Evolutionary conservation across 495 filamentous ascomycete genomes (phyloP).

Genomic region (Trichoderma asperelloides): DNA sequence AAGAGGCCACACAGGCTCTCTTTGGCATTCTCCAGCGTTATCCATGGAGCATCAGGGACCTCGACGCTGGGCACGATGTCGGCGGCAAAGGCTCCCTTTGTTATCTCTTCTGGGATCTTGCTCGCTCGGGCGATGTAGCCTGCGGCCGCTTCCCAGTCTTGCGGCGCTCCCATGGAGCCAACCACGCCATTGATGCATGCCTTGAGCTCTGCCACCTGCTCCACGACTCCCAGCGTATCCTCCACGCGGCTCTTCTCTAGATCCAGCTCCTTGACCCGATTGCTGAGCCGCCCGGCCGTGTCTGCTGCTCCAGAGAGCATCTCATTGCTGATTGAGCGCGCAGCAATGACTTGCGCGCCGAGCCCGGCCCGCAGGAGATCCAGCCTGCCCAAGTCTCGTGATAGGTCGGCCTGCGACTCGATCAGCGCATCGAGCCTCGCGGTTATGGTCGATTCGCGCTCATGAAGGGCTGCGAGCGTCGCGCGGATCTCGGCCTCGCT

Average conservation of each 20-base stretch:
- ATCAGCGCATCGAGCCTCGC: conserved; percentile 65
- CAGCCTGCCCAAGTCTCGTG: conserved; percentile 73
- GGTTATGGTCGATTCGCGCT: conserved; percentile 66
- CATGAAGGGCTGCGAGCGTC: conserved; percentile 61
- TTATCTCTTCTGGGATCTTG: conserved; percentile 67
- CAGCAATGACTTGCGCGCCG: conserved; percentile 77
- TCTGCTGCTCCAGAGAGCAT: conserved; percentile 78
- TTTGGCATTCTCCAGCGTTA: conserved; percentile 78
- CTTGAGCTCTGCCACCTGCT: conserved; percentile 93
- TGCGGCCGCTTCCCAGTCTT: conserved; percentile 97
- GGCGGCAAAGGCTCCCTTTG: conserved; percentile 80
- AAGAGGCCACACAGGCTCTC: conserved; percentile 85
- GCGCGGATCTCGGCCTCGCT: conserved; percentile 71
- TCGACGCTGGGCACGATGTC: conserved; percentile 91
- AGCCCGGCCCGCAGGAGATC: conserved; percentile 84
- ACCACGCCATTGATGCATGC: conserved; percentile 91
- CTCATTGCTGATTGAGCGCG: conserved; percentile 72
- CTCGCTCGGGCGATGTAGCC: conserved; percentile 76
- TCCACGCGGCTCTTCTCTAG: conserved; percentile 84
- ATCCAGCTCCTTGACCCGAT: conserved; percentile 76
- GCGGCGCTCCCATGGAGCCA: conserved; percentile 91
- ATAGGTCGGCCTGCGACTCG: conserved; percentile 71
- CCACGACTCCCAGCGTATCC: conserved; percentile 82
- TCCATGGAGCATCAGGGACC: conserved; percentile 80
- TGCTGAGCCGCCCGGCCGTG: conserved; percentile 79